These are phyloP conservation scores for Schizopora paradoxa DNA, from an alignment of 1,284 basidiomycete genomes.

Conservation along the genomic window DNA sequence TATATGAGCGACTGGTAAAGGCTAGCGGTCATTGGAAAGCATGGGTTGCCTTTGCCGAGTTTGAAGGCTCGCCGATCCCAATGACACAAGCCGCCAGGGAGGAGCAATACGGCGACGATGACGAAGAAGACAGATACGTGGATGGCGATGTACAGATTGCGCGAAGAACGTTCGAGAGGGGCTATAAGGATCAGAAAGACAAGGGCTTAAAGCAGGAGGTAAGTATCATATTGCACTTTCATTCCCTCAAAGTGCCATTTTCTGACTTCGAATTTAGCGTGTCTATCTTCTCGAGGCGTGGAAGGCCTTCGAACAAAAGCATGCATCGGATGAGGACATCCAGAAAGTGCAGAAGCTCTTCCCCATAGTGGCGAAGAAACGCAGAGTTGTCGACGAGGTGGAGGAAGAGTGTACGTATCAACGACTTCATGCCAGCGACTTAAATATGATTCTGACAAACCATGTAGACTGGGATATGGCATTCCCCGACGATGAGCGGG, in stretches of 20 bases:
- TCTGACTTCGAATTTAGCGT: slow-evolving; percentile 43
- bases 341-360: slow-evolving; percentile 83
- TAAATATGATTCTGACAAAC: not conserved
- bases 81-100: slow-evolving; percentile 63
- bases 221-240: slow-evolving; percentile 26
- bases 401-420: slow-evolving; percentile 78
- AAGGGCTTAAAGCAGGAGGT: slow-evolving; percentile 87
- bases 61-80: slow-evolving; percentile 68
- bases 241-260: slow-evolving; percentile 9
- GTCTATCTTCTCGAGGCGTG: slow-evolving; percentile 88
- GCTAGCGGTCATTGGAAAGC: slow-evolving; percentile 94
- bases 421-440: slow-evolving; percentile 2
- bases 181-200: slow-evolving; percentile 79
- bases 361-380: slow-evolving; percentile 85
- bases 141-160: slow-evolving; percentile 68
- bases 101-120: slow-evolving; percentile 71
- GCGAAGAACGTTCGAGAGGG: slow-evolving; percentile 77
- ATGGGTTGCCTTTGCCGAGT: slow-evolving; percentile 77
- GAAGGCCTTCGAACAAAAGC: slow-evolving; percentile 83
- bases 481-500: slow-evolving; percentile 91
- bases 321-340: slow-evolving; percentile 67
- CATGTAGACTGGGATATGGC: slow-evolving; percentile 89
- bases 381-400: slow-evolving; percentile 77
- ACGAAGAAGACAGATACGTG: slow-evolving; percentile 57
- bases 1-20: slow-evolving; percentile 87